These are phyloP conservation scores for Pythium graminicola DNA, from an alignment of 352 stramenopile genomes.

Conservation along the genomic window DNA sequence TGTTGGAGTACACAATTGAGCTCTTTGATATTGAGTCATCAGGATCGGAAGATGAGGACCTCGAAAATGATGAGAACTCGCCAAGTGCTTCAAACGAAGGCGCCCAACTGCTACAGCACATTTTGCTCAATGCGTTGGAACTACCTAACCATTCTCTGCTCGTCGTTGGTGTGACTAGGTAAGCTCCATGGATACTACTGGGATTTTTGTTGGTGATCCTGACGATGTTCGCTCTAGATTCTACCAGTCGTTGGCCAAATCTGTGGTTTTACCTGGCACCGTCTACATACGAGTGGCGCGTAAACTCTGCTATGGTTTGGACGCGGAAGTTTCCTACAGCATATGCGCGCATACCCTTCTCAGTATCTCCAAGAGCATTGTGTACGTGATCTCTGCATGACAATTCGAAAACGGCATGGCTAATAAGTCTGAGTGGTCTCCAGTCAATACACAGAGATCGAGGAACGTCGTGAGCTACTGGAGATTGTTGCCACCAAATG, in stretches of 20 bases:
- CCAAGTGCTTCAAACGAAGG: constrained; percentile 28
- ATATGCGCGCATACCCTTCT: constrained; percentile 44
- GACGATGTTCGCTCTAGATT: too few species aligned
- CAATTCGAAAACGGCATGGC: not conserved
- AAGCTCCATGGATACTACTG: constrained; percentile 1
- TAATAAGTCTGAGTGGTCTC: too few species aligned
- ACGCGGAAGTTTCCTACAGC: constrained; percentile 35
- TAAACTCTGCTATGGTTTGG: constrained; percentile 44
- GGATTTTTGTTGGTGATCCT: not conserved
- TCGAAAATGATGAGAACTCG: constrained; percentile 16
- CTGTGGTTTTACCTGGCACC: constrained; percentile 41
- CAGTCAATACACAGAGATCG: constrained; percentile 57
- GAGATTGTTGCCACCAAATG: constrained; percentile 3
- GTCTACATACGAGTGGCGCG: constrained; percentile 40
- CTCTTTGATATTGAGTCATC: constrained; percentile 80
- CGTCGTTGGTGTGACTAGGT: constrained; percentile 52
- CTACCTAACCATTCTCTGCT: constrained; percentile 58
- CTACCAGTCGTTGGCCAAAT: constrained; percentile 47
- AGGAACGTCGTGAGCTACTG: constrained; percentile 42
- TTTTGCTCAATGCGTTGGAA: constrained; percentile 34
- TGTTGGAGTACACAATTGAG: constrained; percentile 73
- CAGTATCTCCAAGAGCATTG: constrained; percentile 41
- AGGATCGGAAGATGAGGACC: constrained; percentile 46
- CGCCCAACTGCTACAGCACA: constrained; percentile 45
- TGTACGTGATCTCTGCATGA: constrained; percentile 27